Conservation (phyloP, 2,329 filamentous ascomycete species). For the Epichloe amarillans region DNA sequence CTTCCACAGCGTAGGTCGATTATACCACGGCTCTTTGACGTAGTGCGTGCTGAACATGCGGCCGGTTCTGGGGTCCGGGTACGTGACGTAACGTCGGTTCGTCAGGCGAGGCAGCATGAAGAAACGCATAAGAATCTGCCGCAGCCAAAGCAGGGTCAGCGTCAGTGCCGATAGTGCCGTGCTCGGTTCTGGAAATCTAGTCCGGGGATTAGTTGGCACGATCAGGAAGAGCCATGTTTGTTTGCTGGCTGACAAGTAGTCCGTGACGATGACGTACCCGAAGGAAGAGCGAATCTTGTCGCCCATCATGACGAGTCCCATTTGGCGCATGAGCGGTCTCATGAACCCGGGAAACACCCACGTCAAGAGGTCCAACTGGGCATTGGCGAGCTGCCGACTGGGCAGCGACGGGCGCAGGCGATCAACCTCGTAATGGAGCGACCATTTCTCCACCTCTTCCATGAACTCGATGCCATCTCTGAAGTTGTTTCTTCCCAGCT, state of each 20-base stretch:
- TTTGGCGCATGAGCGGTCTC: slow-evolving; percentile 33
- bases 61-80: slow-evolving; percentile 38
- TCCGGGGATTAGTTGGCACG: slow-evolving; percentile 1
- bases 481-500: slow-evolving; percentile 27
- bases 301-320: slow-evolving; percentile 48
- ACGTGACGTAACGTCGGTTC: slow-evolving; percentile 25
- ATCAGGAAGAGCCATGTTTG: too few relatives aligned
- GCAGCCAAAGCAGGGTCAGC: slow-evolving; percentile 32
- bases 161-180: slow-evolving; percentile 25
- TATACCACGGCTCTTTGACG: slow-evolving; percentile 53
- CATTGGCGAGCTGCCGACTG: slow-evolving; percentile 39
- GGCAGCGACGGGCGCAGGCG: slow-evolving; percentile 41
- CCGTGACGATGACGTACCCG: slow-evolving; percentile 29
- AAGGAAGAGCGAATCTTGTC: slow-evolving; percentile 51
- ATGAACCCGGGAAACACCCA: slow-evolving; percentile 35
- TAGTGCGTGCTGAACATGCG: slow-evolving; percentile 37
- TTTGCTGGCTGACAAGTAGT: too few relatives aligned
- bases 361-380: slow-evolving; percentile 47
- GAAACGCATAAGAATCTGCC: slow-evolving; percentile 43
- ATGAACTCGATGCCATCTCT: slow-evolving; percentile 37
- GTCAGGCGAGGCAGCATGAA: slow-evolving; percentile 44
- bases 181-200: slow-evolving; percentile 31
- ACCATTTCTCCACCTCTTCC: slow-evolving; percentile 34
- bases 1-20: slow-evolving; percentile 43
- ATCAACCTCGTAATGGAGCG: slow-evolving; percentile 42